phyloP scores from a whole-genome alignment of 2,329 filamentous ascomycete genomes.

The Cercospora zeina region DNA sequence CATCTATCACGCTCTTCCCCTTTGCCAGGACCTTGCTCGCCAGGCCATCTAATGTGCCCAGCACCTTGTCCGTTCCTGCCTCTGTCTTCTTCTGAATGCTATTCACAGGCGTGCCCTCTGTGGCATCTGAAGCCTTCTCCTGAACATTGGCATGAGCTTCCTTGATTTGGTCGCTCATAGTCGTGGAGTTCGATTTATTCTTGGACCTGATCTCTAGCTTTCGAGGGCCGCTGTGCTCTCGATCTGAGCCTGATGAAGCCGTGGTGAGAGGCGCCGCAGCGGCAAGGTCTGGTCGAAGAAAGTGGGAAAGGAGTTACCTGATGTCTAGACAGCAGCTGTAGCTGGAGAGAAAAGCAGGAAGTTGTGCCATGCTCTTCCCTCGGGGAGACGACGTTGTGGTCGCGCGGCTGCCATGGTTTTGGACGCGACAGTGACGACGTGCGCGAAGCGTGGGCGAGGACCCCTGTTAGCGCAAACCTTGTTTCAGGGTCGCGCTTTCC shows the following conservation, averaged over 20 bases:
- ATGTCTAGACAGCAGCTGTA: not conserved
- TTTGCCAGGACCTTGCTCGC: slow-evolving; percentile 34
- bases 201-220: slow-evolving; percentile 35
- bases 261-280: slow-evolving; percentile 21
- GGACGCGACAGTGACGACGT: slow-evolving; percentile 14
- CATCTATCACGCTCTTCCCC: slow-evolving; percentile 48
- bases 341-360: not conserved
- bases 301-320: not conserved
- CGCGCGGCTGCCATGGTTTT: slow-evolving; percentile 14
- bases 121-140: slow-evolving; percentile 27
- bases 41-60: slow-evolving; percentile 36
- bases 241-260: slow-evolving; percentile 22
- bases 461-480: slow-evolving; percentile 4
- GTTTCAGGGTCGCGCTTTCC: slow-evolving; percentile 10
- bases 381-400: slow-evolving; percentile 13
- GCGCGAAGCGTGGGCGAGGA: not conserved
- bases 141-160: slow-evolving; percentile 23
- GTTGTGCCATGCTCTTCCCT: slow-evolving; percentile 7
- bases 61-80: slow-evolving; percentile 32
- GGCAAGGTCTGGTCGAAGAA: not conserved
- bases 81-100: slow-evolving; percentile 34
- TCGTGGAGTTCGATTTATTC: slow-evolving; percentile 22
- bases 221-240: slow-evolving; percentile 30
- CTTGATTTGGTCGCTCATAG: slow-evolving; percentile 34
- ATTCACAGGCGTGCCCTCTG: slow-evolving; percentile 27